Base-by-base conservation (phyloP, 192 early-diverging fungal species). In the Coemansia sp. region DNA sequence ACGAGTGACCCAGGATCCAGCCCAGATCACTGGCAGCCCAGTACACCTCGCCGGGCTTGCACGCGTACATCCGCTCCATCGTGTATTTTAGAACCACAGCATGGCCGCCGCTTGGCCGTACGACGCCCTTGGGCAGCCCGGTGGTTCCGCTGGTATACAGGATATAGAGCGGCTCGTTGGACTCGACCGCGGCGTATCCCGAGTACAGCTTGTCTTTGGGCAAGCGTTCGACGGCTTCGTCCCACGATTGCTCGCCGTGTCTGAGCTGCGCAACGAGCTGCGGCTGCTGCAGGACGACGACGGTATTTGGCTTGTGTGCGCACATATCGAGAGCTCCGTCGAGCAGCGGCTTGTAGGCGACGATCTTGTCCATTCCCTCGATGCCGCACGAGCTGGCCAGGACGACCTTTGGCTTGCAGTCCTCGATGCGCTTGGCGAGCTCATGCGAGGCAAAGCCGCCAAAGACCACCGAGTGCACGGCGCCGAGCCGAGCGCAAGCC, bases 1-100 rank as follows among this genome's bases (percentile, higher is more conserved):
- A 94, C 14, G 86, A 88, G 70, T 93, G 91, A 45, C 94, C 92
- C 8, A 93, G 89, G 19, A 88, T 88, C 94, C 92, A 95, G 50
- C 92, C 92, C 54, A 93, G 86, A 66, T 95, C 93, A 62, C 85
- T 88, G 11, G 90, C 86, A 6, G 88, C 81, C 67, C 92, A 93
- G 51, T 92, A 82, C 14, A 84, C 82, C 28, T 93, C 88, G 8
- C 91, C 89, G 8, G 86, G 85, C 19, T 69, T 64, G 55, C 90
- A 55, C 9, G 87, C 87, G 61, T 90, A 86, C 51, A 95, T 82
- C 58, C 86, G 78, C 52, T 85, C 69, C 84, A 90, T 86, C 14
- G 86, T 84, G 68, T 84, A 93, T 29, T 71, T 71, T 25, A 91
- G 71, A 30, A 83, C 83, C 10, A 92, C 88, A 0, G 87, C 88